Conservation (phyloP, 768 basidiomycete genomes). For the Pleurotus tuber-regium region DNA sequence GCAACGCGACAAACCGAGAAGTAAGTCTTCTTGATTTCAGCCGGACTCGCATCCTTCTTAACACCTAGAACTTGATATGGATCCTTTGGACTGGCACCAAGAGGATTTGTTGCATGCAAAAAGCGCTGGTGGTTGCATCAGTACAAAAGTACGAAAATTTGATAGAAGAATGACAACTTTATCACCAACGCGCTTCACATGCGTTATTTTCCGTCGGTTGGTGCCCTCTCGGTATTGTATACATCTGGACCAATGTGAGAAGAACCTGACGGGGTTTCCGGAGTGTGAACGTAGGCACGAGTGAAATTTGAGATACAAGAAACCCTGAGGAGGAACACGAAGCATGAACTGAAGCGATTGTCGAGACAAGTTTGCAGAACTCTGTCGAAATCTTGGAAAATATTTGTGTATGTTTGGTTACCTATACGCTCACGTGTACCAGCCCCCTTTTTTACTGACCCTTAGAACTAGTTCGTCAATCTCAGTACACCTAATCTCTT, state of each 20-base stretch:
- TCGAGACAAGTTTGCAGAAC: background rate
- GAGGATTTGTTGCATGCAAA: slow-evolving; percentile 67
- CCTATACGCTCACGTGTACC: background rate
- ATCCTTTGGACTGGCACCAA: slow-evolving; percentile 63
- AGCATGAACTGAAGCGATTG: slow-evolving; percentile 35
- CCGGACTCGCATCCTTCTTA: slow-evolving; percentile 71
- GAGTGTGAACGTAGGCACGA: slow-evolving; percentile 45
- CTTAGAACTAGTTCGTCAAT: slow-evolving; percentile 6
- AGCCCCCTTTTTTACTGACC: background rate
- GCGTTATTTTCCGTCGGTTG: slow-evolving; percentile 15
- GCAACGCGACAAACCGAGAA: slow-evolving; percentile 70
- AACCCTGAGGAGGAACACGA: slow-evolving; percentile 45
- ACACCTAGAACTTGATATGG: slow-evolving; percentile 94
- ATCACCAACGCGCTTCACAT: slow-evolving; percentile 29
- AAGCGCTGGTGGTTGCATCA: slow-evolving; percentile 49
- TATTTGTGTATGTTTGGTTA: slow-evolving; percentile 1
- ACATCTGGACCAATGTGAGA: slow-evolving; percentile 38
- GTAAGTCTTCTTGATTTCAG: slow-evolving; percentile 97
- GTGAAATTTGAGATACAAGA: slow-evolving; percentile 58
- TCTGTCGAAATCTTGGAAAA: background rate
- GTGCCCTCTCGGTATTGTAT: slow-evolving; percentile 23
- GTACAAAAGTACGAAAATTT: slow-evolving; percentile 8
- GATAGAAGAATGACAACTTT: slow-evolving; percentile 32
- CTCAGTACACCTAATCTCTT: slow-evolving; percentile 5
- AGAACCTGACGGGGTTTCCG: slow-evolving; percentile 28